Evolutionary conservation across 371 early-diverging fungal genomes (phyloP).

Genomic region (Mucor circinelloides): DNA sequence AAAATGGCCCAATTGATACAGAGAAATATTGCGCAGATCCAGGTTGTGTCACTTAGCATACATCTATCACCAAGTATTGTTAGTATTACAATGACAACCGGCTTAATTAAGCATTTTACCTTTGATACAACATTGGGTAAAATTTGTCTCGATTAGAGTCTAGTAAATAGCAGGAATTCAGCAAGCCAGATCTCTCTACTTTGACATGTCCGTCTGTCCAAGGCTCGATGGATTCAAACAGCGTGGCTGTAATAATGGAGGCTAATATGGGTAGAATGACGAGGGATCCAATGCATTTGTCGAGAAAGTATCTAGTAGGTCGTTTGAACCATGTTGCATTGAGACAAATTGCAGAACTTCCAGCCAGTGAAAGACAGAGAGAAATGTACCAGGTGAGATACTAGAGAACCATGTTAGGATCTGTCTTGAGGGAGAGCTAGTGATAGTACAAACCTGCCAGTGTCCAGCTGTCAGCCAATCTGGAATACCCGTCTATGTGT

Average conservation of each 20-base stretch:
- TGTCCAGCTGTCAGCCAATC: constrained; percentile 39
- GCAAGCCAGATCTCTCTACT: constrained; percentile 27
- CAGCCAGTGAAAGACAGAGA: constrained; percentile 26
- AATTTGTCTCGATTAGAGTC: constrained; percentile 26
- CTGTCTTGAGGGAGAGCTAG: neutral
- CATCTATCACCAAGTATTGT: constrained; percentile 13
- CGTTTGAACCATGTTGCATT: constrained; percentile 27
- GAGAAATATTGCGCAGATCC: constrained; percentile 9
- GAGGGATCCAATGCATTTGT: constrained; percentile 28
- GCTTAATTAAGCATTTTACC: constrained; percentile 22
- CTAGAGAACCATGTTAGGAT: constrained; percentile 8
- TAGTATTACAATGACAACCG: constrained; percentile 1
- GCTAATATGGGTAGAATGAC: constrained; percentile 17
- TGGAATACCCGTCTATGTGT: constrained; percentile 29
- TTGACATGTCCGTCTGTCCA: constrained; percentile 34
- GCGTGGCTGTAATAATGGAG: constrained; percentile 24
- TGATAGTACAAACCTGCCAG: constrained; percentile 35
- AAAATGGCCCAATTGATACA: constrained; percentile 12
- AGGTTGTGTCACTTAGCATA: constrained; percentile 15
- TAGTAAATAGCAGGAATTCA: constrained; percentile 28
- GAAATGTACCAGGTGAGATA: constrained; percentile 40
- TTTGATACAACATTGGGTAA: constrained; percentile 39
- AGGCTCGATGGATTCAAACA: constrained; percentile 33
- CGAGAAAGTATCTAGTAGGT: constrained; percentile 18
- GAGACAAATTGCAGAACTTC: constrained; percentile 25